Base-by-base conservation (phyloP, 768 basidiomycete species). In the Boletus coccyginus region DNA sequence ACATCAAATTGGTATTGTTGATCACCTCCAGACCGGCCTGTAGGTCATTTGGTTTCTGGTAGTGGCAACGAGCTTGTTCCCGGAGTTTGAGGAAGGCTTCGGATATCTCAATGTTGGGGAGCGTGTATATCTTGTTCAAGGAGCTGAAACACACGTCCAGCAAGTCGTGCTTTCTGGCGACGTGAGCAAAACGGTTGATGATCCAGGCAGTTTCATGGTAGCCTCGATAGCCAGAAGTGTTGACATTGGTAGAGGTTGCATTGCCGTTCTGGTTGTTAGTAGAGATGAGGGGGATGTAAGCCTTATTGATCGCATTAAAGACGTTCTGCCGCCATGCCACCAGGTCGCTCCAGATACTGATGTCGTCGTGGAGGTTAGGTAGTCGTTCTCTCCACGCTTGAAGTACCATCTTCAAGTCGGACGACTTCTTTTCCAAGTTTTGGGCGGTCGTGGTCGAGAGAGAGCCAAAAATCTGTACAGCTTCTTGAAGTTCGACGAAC, bases 161-260 rank as follows among this genome's bases (percentile, higher is more conserved):
- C 8, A 99, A 81, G 58, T 95, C 91, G 67, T 99, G 97, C 73
- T 98, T 96, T 55, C 97, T 83, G 21, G 97, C 97, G 52, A 98
- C 94, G 73, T 99, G 96, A 10, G 97, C 97, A 67, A 99, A 98
- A 16, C 97, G 88, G 70, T 99, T 99, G 77, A 98, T 98, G 68
- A 97, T 98, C 97, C 97, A 99, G 8, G 97, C 97, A 0, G 94
- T 98, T 76, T 99, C 97, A 68, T 99, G 97, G 71, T 92, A 98
- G 9, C 97, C 97, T 49, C 97, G 84, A 69, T 93, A 98, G 8
- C 94, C 96, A 66, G 86, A 90, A 2, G 92, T 94, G 54, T 86
- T 91, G 41, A 86, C 76, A 56, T 81, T 88, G 38, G 76, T 80
- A 24, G 82, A 74, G 17, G 82, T 69, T 13, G 80, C 74, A 43